Conservation (phyloP, 345 rosid species). For the Cochlearia excelsa region DNA sequence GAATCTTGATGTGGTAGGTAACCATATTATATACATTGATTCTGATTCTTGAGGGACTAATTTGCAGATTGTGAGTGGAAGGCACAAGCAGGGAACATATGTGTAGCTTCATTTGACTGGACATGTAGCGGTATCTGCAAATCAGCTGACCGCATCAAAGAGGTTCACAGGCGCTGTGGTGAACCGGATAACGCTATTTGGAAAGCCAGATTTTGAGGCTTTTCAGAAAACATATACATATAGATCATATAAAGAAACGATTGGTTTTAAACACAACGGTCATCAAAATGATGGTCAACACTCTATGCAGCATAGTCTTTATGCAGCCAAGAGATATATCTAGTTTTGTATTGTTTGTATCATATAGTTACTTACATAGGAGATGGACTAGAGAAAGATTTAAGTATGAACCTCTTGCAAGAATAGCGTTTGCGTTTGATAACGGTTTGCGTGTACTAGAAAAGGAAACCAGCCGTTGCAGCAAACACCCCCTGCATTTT, state of each 20-base stretch:
- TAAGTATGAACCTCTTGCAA: constrained; percentile 20
- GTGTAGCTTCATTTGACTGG: constrained; percentile 83
- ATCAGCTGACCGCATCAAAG: constrained; percentile 67
- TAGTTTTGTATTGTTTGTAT: constrained; percentile 24
- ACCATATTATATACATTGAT: not conserved
- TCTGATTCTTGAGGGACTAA: constrained; percentile 13
- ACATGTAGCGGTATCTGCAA: constrained; percentile 74
- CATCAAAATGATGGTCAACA: constrained; percentile 30
- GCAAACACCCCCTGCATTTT: constrained; percentile 2
- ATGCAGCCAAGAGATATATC: constrained; percentile 10
- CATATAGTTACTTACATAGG: constrained; percentile 31
- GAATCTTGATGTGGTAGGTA: not conserved
- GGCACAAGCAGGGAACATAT: constrained; percentile 74
- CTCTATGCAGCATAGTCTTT: constrained; percentile 10
- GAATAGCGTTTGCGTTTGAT: constrained; percentile 22
- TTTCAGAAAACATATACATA: constrained; percentile 16
- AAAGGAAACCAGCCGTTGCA: constrained; percentile 21
- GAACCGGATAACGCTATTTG: constrained; percentile 78
- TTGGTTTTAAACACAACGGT: constrained; percentile 9
- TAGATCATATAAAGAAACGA: constrained; percentile 10
- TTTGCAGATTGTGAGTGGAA: constrained; percentile 73
- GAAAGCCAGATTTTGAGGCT: constrained; percentile 71
- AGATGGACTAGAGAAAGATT: constrained; percentile 12
- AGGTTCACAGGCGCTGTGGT: constrained; percentile 68
- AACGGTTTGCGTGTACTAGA: constrained; percentile 20